Conservation (phyloP, 192 early-diverging fungal genomes). For the Allomyces javanicus region DNA sequence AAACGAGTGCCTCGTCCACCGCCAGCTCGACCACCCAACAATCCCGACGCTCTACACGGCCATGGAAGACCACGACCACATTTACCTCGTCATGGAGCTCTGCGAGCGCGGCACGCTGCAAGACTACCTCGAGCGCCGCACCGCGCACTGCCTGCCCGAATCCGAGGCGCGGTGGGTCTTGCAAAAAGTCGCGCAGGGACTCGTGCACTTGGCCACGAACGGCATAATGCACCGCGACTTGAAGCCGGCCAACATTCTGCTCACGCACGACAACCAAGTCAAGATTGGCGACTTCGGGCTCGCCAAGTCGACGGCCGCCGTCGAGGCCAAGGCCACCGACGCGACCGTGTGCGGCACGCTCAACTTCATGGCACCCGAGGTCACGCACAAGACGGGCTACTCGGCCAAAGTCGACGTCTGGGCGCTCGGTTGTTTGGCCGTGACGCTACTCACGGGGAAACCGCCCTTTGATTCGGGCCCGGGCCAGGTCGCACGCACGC, state of each 20-base stretch:
- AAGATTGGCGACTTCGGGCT: slow-evolving; percentile 63
- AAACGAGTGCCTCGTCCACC: neutral
- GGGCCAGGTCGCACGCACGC: neutral
- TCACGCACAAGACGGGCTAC: slow-evolving; percentile 5
- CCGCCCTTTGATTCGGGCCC: slow-evolving; percentile 5
- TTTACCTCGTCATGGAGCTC: neutral
- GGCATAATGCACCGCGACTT: slow-evolving; percentile 36
- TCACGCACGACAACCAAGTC: slow-evolving; percentile 43
- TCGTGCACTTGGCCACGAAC: slow-evolving; percentile 28
- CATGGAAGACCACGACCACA: neutral
- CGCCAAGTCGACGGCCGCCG: slow-evolving; percentile 30
- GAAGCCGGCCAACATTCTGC: slow-evolving; percentile 43
- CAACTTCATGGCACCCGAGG: slow-evolving; percentile 8
- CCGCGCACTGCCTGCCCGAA: neutral
- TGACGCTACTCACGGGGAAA: slow-evolving; percentile 7
- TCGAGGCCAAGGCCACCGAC: slow-evolving; percentile 5
- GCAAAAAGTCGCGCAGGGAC: slow-evolving; percentile 6
- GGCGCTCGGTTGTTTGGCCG: slow-evolving; percentile 3
- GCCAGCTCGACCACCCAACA: neutral
- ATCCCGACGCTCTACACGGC: neutral
- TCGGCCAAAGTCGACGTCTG: slow-evolving; percentile 11
- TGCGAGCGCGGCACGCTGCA: neutral
- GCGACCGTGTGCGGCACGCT: neutral
- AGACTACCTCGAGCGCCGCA: neutral
- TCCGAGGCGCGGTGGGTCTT: neutral